phyloP scores from a whole-genome alignment of 495 filamentous ascomycete genomes.

The Talaromyces ruber region DNA sequence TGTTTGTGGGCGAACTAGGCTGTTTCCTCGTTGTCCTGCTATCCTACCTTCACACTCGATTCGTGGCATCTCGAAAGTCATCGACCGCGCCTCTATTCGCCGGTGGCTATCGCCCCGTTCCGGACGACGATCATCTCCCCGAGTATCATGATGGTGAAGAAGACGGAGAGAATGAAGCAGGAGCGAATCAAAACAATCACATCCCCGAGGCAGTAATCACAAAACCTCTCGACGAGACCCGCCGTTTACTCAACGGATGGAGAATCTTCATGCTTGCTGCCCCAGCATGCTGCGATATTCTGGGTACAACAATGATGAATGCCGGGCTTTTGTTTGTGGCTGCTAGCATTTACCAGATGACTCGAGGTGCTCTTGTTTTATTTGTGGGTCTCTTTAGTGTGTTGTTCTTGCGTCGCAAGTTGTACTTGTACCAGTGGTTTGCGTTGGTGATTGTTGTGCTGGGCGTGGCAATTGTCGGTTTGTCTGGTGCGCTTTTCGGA shows the following conservation, averaged over 20 bases:
- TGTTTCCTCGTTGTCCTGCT: slow-evolving; percentile 78
- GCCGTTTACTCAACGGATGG: slow-evolving; percentile 57
- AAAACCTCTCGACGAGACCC: slow-evolving; percentile 15
- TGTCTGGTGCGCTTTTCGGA: slow-evolving; percentile 74
- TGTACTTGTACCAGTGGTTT: slow-evolving; percentile 82
- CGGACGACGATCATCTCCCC: slow-evolving; percentile 16
- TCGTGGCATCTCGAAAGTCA: slow-evolving; percentile 28
- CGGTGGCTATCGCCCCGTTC: slow-evolving; percentile 59
- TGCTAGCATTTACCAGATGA: slow-evolving; percentile 98
- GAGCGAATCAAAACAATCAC: background rate
- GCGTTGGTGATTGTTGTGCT: slow-evolving; percentile 78
- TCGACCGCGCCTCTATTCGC: slow-evolving; percentile 34
- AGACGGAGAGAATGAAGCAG: slow-evolving; percentile 40
- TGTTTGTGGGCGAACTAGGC: slow-evolving; percentile 90
- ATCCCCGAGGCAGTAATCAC: background rate
- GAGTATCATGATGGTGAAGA: slow-evolving; percentile 25
- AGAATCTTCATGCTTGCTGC: slow-evolving; percentile 70
- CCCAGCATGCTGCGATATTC: slow-evolving; percentile 88
- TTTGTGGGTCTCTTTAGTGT: slow-evolving; percentile 96
- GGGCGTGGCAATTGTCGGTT: slow-evolving; percentile 82
- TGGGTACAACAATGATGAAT: slow-evolving; percentile 95
- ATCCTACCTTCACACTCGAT: slow-evolving; percentile 55
- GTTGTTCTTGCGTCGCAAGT: slow-evolving; percentile 68
- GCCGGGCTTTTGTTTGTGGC: slow-evolving; percentile 88
- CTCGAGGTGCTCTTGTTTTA: slow-evolving; percentile 82